Evolutionary conservation across 2,329 filamentous ascomycete genomes (phyloP), one percentile per base, ranked within the genome.

Genomic region (Hypoxylon sp.): DNA sequence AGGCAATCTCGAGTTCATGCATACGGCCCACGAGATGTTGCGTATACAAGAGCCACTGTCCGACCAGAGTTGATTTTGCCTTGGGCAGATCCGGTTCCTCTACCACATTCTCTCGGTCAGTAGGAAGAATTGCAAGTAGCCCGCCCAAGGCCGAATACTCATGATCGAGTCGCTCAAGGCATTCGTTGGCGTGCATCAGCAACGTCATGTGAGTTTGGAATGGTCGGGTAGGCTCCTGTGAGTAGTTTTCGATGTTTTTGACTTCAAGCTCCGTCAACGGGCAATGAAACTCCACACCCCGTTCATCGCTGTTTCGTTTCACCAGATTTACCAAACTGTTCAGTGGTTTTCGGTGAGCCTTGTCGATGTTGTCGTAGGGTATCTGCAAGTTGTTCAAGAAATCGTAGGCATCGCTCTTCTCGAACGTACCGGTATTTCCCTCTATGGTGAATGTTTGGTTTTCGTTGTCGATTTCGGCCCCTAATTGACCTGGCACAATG

Each of bases 161-260:
- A 73, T 89, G 86, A 70, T 90, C 88, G 6, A 90, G 82, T 1
- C 86, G 81, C 78, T 89, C 87, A 5, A 90, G 84, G 56, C 87
- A 86, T 65, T 85, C 82, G 73, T 90, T 89, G 66, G 88, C 87
- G 74, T 90, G 88, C 79, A 83, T 81, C 30, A 88, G 78, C 14
- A 90, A 81, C 33, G 81, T 81, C 68, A 84, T 79, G 69, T 88
- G 85, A 59, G 79, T 82, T 54, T 81, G 80, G 64, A 83, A 86
- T 2, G 83, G 84, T 42, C 73, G 76, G 8, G 63, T 72, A 42
- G 66, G 54, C 50, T 67, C 61, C 31, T 72, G 64, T 10, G 33
- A 46, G 65, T 74, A 64, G 54, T 68, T 31, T 66, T 68, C 48
- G 62, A 72, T 56, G 14, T 57, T 49, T 25, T 77, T 68, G n/a